Conservation (phyloP, 139 green algal genomes). For the Chlorella sp. region DNA sequence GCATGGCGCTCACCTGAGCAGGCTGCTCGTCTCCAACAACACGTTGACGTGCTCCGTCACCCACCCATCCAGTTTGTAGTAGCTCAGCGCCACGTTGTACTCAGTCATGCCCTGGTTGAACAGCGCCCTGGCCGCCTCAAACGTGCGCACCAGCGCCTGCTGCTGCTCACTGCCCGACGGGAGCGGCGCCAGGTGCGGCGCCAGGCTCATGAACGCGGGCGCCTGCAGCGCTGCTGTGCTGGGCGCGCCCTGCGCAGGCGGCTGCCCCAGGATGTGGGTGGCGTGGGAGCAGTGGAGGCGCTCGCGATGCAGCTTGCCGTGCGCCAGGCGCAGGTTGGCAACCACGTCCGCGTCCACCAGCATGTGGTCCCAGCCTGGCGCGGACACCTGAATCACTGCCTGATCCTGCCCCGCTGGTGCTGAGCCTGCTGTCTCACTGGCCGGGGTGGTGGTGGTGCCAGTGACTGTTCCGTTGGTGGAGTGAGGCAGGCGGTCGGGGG, state of each 20-base stretch:
- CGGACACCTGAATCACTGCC: not conserved
- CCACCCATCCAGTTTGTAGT: slow-evolving; percentile 53
- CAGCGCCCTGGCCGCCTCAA: slow-evolving; percentile 16
- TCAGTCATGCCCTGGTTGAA: slow-evolving; percentile 37
- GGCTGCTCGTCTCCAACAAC: slow-evolving; percentile 46
- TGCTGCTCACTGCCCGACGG: not conserved
- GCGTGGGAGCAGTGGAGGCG: not conserved
- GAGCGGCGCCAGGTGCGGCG: not conserved
- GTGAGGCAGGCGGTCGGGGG: not conserved
- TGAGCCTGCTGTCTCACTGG: too few relatives aligned
- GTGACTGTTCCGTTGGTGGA: too few relatives aligned
- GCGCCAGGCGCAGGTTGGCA: not conserved
- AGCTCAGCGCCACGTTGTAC: slow-evolving; percentile 19
- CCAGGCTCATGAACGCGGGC: not conserved
- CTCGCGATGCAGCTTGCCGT: not conserved
- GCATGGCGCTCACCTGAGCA: slow-evolving; percentile 28
- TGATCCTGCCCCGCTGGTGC: not conserved
- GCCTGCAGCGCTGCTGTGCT: not conserved
- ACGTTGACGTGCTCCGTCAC: slow-evolving; percentile 47
- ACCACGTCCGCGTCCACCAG: not conserved
- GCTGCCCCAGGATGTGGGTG: not conserved
- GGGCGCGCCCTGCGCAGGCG: not conserved
- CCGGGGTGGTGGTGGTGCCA: too few relatives aligned
- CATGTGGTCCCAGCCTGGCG: not conserved
- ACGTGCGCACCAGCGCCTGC: not conserved